Conservation (phyloP, 352 stramenopile genomes). For the Globisporangium sylvaticum region DNA sequence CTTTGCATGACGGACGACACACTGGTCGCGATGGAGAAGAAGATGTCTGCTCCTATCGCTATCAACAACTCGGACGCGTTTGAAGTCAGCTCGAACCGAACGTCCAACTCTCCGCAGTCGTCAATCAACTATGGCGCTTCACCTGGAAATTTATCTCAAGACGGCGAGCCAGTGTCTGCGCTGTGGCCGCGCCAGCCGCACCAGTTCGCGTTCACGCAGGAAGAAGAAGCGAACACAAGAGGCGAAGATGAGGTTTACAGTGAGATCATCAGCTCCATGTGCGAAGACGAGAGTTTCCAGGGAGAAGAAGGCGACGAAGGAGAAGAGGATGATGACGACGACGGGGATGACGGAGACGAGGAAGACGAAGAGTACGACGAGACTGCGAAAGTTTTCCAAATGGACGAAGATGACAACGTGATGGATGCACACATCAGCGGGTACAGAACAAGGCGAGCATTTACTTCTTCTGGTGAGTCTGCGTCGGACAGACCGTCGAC, state of each 20-base stretch:
- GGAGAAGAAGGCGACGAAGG: slow-evolving; percentile 37
- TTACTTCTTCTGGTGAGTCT: slow-evolving; percentile 10
- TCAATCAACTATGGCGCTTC: slow-evolving; percentile 63
- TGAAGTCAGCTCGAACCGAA: slow-evolving; percentile 22
- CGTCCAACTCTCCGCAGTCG: slow-evolving; percentile 62
- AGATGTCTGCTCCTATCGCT: slow-evolving; percentile 50
- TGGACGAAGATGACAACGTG: slow-evolving; percentile 44
- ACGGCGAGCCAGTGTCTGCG: slow-evolving; percentile 67
- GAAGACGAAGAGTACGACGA: slow-evolving; percentile 25
- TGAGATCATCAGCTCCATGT: slow-evolving; percentile 63
- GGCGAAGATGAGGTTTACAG: slow-evolving; percentile 81
- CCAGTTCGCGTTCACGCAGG: slow-evolving; percentile 84
- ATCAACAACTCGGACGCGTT: slow-evolving; percentile 29
- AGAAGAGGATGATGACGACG: slow-evolving; percentile 9
- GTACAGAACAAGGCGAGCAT: slow-evolving; percentile 4
- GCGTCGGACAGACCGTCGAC: background rate
- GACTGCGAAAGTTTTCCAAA: slow-evolving; percentile 52
- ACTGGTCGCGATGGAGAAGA: slow-evolving; percentile 42
- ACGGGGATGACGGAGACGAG: slow-evolving; percentile 20
- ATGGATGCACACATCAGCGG: slow-evolving; percentile 12
- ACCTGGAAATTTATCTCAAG: slow-evolving; percentile 54
- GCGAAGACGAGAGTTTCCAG: slow-evolving; percentile 54
- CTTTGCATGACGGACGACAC: slow-evolving; percentile 60
- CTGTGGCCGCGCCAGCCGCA: slow-evolving; percentile 78
- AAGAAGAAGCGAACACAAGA: slow-evolving; percentile 57